Percentiles rank a stretch among this genome's conserved stretches.
Evolutionary conservation across 345 rosid genomes (phyloP).

Genomic region (Ailanthus altissimus): DNA sequence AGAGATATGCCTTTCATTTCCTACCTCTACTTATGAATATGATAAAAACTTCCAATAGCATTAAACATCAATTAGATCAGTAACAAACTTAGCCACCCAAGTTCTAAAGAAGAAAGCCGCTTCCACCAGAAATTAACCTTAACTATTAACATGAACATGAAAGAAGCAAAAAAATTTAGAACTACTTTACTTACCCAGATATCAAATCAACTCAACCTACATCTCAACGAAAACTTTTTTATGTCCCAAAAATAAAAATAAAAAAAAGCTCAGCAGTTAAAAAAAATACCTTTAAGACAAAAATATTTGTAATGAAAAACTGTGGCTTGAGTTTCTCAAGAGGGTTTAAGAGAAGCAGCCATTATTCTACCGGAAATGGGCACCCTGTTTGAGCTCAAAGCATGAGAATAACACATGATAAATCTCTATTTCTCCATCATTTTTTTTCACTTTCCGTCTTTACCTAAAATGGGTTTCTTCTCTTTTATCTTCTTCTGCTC

Average conservation of each 20-base stretch:
- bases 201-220: not conserved
- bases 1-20: not conserved
- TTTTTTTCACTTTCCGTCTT: slow-evolving; percentile 2
- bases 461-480: not conserved
- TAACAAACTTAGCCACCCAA: not conserved
- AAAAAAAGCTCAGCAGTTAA: not conserved
- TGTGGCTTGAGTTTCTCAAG: not conserved
- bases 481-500: not conserved
- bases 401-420: not conserved
- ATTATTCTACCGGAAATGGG: not conserved
- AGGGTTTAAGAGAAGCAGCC: slow-evolving; percentile 21
- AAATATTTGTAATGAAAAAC: not conserved
- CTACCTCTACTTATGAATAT: not conserved
- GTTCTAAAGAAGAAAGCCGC: not conserved
- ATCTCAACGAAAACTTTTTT: not conserved
- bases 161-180: not conserved
- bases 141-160: not conserved
- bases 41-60: not conserved
- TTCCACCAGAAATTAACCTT: not conserved
- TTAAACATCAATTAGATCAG: not conserved
- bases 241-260: not conserved
- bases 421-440: not conserved
- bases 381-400: slow-evolving; percentile 2
- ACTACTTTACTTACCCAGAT: not conserved
- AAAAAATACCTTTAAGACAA: slow-evolving; percentile 17